Base-by-base conservation (phyloP, 768 basidiomycete species). In the Wakefieldia striispora region DNA sequence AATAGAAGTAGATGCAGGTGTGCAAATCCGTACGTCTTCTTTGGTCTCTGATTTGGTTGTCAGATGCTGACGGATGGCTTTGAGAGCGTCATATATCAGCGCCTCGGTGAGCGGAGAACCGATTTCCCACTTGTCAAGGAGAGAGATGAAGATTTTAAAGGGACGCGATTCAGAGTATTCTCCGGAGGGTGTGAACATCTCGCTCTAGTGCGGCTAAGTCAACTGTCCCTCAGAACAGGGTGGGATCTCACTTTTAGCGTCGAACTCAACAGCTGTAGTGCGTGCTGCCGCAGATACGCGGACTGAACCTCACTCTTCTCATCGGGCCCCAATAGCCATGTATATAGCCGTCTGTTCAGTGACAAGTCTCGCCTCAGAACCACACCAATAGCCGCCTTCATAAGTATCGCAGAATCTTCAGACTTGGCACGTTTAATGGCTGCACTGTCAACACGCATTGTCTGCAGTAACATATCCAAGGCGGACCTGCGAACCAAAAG, bases 111-210 rank as follows among this genome's bases (percentile, higher is more conserved):
- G 67, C 0, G 79, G 75, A 8, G 79, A 81, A 5, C 95, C 95
- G 39, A 98, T 86, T 66, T 98, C 97, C 90, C 92, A 97, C 67
- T 97, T 97, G 68, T 99, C 97, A 56, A 97, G 73, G 16, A 98
- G 68, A 1, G 93, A 95, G 20, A 98, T 86, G 66, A 97, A 95
- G 29, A 98, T 88, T 69, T 95, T 95, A 79, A 94, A 98, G 0
- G 97, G 92, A 21, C 91, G 74, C 4, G 88, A 87, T 53, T 86
- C 84, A 1, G 86, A 74, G 56, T 91, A 92, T 49, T 84, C 83
- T 43, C 79, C 76, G 2, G 83, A 83, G 2, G 85, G 84, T 11
- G 75, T 69, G 51, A 80, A 74, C 89, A 94, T 92, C 54, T 94
- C 91, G 39, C 77, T 75, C 86, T 92, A 59, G 41, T 21, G 35